Evolutionary conservation across 2,329 filamentous ascomycete species (phyloP).

Genomic region (Beauveria asiatica): DNA sequence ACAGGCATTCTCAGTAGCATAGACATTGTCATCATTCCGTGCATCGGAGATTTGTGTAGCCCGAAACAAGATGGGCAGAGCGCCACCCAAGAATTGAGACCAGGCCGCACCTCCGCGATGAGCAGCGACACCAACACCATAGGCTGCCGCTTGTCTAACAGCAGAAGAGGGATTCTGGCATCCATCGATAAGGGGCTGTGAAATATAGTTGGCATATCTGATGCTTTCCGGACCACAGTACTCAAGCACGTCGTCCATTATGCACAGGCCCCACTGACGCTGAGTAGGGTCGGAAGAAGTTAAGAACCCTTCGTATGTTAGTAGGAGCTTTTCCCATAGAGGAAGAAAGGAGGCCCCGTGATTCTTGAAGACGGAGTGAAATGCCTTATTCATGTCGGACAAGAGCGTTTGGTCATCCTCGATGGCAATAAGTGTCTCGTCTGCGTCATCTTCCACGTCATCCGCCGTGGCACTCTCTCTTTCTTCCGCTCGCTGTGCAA

Average conservation of each 20-base stretch:
- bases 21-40: constrained; percentile 85
- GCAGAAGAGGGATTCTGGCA: constrained; percentile 80
- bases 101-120: constrained; percentile 83
- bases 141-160: constrained; percentile 91
- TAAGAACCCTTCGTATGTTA: constrained; percentile 80
- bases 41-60: constrained; percentile 74
- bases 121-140: constrained; percentile 90
- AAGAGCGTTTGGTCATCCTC: constrained; percentile 95
- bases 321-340: constrained; percentile 77
- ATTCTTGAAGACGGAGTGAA: constrained; percentile 98
- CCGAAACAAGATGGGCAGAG: constrained; percentile 75
- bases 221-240: constrained; percentile 88
- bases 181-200: constrained; percentile 76
- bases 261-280: constrained; percentile 97
- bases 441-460: constrained; percentile 81
- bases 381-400: constrained; percentile 99
- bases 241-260: constrained; percentile 95
- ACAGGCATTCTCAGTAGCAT: constrained; percentile 94
- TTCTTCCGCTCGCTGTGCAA: constrained; percentile 76
- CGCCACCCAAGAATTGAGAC: constrained; percentile 76
- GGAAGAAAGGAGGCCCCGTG: constrained; percentile 78
- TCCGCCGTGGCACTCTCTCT: constrained; percentile 64
- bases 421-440: constrained; percentile 82
- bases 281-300: constrained; percentile 77
- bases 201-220: constrained; percentile 78